Base-by-base conservation (phyloP, 192 early-diverging fungal species). In the Coemansia sp. region DNA sequence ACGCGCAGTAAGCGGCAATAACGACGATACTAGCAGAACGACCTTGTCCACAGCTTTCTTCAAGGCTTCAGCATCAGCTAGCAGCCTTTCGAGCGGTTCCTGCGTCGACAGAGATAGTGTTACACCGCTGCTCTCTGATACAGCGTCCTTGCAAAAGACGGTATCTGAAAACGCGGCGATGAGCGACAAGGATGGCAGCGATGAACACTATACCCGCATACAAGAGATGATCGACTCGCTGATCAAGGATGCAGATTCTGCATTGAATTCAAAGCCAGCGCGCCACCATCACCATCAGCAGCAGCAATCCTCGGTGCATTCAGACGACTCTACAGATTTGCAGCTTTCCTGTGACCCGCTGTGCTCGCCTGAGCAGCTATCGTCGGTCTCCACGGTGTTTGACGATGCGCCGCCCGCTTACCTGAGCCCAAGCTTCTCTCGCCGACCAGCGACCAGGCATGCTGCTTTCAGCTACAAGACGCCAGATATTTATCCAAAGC, bases 211-310 rank as follows among this genome's bases (percentile, higher is more conserved):
- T 54, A 38, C 74, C 34, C 79, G 79, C 42, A 75, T 82, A 22
- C 74, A 75, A 28, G 65, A 76, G 54, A 82, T 82, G 79, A 76
- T 82, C 22, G 64, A 72, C 66, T 73, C 73, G 42, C 62, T 82
- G 48, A 82, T 82, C 51, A 76, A 76, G 48, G 79, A 82, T 28
- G 79, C 79, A 3, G 66, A 66, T 49, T 67, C 64, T 29, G 79
- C 79, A 17, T 71, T 82, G 59, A 55, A 68, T 16, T 71, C 72
- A 20, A 74, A 52, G 29, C 77, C 76, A 14, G 55, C 28, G 12
- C 61, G 40, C 22, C 48, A 55, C 48, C 64, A 45, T 7, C 63
- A 45, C 31, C 60, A 51, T 30, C 12, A 45, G 3, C 42, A 45
- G 14, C 55, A 20, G 55, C 31, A 14, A 56, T 12, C 16, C 31